Conservation (phyloP, 768 basidiomycete species). For the Suillus cothurnatus region DNA sequence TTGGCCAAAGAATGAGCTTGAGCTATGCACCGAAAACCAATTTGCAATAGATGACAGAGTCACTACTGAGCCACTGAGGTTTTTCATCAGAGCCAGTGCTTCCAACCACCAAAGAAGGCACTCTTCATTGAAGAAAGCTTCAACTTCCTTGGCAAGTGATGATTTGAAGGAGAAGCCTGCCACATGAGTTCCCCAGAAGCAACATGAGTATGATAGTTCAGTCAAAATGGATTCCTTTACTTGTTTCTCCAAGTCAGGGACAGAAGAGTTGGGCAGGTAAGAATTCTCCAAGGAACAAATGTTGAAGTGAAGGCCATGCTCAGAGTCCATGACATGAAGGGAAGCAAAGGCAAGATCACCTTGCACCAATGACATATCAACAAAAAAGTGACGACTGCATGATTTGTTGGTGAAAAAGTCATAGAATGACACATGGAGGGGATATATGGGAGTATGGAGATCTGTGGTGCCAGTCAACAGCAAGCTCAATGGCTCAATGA, state of each 20-base stretch:
- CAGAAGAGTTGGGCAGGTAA: constrained; percentile 22
- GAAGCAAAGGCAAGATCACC: constrained; percentile 18
- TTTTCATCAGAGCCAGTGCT: constrained; percentile 16
- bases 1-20: neutral
- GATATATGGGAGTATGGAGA: constrained; percentile 7
- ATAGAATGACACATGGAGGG: constrained; percentile 29
- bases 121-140: constrained; percentile 22
- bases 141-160: constrained; percentile 15
- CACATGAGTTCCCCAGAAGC: constrained; percentile 35
- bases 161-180: neutral
- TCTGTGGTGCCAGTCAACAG: constrained; percentile 3
- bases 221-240: constrained; percentile 25
- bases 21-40: constrained; percentile 3
- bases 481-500: constrained; percentile 1
- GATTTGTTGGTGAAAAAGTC: constrained; percentile 24
- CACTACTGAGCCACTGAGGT: neutral
- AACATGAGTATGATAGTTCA: constrained; percentile 33
- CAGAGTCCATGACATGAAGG: constrained; percentile 26
- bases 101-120: neutral
- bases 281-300: constrained; percentile 26
- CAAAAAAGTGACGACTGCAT: constrained; percentile 16
- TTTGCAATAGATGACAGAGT: neutral
- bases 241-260: constrained; percentile 14
- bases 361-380: neutral
- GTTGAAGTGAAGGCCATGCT: constrained; percentile 18